phyloP scores from a whole-genome alignment of 768 basidiomycete genomes.

The Boletus subparvulus region DNA sequence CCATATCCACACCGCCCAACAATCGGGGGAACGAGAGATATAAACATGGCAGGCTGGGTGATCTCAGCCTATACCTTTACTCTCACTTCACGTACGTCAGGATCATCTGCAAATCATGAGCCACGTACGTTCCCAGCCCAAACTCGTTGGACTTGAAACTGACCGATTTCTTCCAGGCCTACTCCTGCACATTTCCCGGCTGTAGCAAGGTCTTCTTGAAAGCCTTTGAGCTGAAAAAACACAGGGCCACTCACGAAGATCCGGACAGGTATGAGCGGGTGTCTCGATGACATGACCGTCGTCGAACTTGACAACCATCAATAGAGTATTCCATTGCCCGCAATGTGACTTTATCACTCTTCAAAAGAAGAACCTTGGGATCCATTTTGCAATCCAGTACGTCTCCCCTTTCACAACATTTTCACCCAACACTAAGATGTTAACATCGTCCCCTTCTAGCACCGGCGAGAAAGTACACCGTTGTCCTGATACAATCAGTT shows the following conservation, averaged over 20 bases:
- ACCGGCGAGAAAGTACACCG: slow-evolving; percentile 18
- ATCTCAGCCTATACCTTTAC: not conserved
- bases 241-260: slow-evolving; percentile 16
- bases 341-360: slow-evolving; percentile 18
- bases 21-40: slow-evolving; percentile 7
- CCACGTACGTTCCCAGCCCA: slow-evolving; percentile 1
- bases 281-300: not conserved
- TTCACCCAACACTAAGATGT: not conserved
- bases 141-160: not conserved
- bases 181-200: slow-evolving; percentile 7
- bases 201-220: slow-evolving; percentile 19
- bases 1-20: not conserved
- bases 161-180: slow-evolving; percentile 2
- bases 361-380: slow-evolving; percentile 19
- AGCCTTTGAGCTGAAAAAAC: slow-evolving; percentile 22
- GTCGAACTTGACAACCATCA: not conserved
- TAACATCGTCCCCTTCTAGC: slow-evolving; percentile 6
- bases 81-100: not conserved
- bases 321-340: slow-evolving; percentile 21
- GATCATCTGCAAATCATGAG: slow-evolving; percentile 6
- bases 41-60: slow-evolving; percentile 4
- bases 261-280: slow-evolving; percentile 5
- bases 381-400: slow-evolving; percentile 25
- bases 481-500: slow-evolving; percentile 13
- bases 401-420: not conserved